phyloP scores from a whole-genome alignment of 495 filamentous ascomycete species.

The Pyrenula massariospora region DNA sequence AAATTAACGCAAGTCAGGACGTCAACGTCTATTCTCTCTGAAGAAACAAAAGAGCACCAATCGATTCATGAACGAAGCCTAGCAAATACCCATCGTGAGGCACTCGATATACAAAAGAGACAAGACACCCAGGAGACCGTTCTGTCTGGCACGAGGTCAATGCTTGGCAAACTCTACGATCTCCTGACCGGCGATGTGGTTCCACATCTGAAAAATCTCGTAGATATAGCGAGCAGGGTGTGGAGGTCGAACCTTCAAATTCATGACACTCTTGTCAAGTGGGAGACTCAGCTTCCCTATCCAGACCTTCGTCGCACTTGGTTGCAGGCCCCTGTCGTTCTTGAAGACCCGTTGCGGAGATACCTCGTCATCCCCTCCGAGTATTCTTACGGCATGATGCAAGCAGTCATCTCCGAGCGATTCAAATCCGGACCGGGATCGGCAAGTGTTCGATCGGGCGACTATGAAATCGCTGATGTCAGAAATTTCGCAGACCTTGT shows the following conservation, averaged over 20 bases:
- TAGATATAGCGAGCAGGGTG: background rate
- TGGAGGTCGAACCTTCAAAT: background rate
- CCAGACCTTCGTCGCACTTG: background rate
- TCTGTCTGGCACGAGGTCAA: too few species aligned
- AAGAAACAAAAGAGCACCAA: background rate
- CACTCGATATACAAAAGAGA: background rate
- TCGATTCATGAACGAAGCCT: background rate
- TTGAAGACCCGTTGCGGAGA: background rate
- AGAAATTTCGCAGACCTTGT: background rate
- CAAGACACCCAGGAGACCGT: background rate
- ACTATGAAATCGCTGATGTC: background rate
- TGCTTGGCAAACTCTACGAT: background rate
- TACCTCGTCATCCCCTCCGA: background rate
- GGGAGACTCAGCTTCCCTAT: background rate
- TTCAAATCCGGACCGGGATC: background rate
- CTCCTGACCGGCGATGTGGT: background rate
- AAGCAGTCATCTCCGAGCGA: background rate
- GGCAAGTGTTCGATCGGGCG: background rate
- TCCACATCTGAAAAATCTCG: background rate
- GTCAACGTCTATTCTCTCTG: background rate
- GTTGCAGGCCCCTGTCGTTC: background rate
- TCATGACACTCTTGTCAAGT: background rate
- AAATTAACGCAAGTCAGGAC: background rate
- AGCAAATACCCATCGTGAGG: background rate
- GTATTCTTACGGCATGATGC: background rate